Evolutionary conservation across 2,329 filamentous ascomycete species (phyloP).

Genomic region (Xylaria hypoxylon): DNA sequence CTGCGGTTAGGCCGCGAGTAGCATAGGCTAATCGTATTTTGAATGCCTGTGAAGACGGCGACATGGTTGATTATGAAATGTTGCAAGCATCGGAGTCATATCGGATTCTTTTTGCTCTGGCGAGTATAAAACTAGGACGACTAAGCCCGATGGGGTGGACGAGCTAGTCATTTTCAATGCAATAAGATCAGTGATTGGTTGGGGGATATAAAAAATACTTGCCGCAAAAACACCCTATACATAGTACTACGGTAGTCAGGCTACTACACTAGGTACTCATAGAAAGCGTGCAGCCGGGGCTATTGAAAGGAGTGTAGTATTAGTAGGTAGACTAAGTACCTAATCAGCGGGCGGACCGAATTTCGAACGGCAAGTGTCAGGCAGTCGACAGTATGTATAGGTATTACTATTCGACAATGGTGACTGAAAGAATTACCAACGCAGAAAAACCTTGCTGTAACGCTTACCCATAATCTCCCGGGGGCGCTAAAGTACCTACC

Average conservation of each 20-base stretch:
- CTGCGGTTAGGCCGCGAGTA: neutral
- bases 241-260: no score
- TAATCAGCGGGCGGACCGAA: no score
- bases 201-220: neutral
- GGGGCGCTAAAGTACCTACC: neutral
- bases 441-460: no score
- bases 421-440: no score
- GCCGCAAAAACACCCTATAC: neutral
- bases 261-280: no score
- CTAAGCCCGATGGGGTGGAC: conserved; percentile 9
- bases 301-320: no score
- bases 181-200: conserved; percentile 9
- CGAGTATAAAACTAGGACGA: neutral
- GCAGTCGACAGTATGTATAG: no score
- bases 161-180: neutral
- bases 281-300: no score
- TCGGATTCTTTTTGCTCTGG: neutral
- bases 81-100: conserved; percentile 23
- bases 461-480: no score
- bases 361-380: no score
- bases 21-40: conserved; percentile 25
- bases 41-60: conserved; percentile 20
- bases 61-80: conserved; percentile 27
- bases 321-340: no score
- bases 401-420: no score